These are phyloP conservation scores for Termitomyces titanicus DNA, from an alignment of 768 basidiomycete genomes.

Conservation along the genomic window DNA sequence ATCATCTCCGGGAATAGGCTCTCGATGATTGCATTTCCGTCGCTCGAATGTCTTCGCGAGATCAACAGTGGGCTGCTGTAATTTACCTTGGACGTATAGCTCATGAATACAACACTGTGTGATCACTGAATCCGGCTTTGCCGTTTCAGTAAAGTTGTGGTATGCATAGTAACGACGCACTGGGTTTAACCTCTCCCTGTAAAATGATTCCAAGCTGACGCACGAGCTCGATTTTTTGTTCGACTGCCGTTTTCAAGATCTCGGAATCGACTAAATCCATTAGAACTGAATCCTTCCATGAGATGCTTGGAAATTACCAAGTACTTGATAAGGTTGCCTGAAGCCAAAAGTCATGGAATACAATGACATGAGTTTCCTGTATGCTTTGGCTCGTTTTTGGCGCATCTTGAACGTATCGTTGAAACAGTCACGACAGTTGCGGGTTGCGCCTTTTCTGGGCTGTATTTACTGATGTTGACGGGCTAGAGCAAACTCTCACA, in stretches of 20 bases:
- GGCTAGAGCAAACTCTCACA: background rate
- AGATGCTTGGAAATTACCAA: constrained; percentile 47
- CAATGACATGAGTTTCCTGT: constrained; percentile 90
- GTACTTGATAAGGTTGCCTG: constrained; percentile 89
- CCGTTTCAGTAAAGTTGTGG: constrained; percentile 22
- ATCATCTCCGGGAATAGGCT: constrained; percentile 80
- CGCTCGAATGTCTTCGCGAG: constrained; percentile 93
- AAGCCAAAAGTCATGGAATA: constrained; percentile 89
- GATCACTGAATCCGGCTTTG: constrained; percentile 77
- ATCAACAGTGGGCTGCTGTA: constrained; percentile 74
- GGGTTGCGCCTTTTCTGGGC: background rate
- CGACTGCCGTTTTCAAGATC: constrained; percentile 67
- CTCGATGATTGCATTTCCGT: constrained; percentile 90
- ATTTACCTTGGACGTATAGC: constrained; percentile 79
- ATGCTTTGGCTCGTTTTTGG: constrained; percentile 93
- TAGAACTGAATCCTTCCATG: background rate
- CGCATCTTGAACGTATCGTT: constrained; percentile 52
- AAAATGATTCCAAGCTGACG: constrained; percentile 75
- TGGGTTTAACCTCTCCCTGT: constrained; percentile 87
- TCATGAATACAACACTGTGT: constrained; percentile 97
- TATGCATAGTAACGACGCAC: constrained; percentile 47
- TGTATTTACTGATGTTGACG: constrained; percentile 18
- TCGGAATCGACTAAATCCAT: constrained; percentile 70
- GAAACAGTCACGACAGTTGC: background rate
- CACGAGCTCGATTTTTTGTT: constrained; percentile 69